These are phyloP conservation scores for Daldinia concentrica DNA, from an alignment of 495 filamentous ascomycete genomes.

Conservation along the genomic window DNA sequence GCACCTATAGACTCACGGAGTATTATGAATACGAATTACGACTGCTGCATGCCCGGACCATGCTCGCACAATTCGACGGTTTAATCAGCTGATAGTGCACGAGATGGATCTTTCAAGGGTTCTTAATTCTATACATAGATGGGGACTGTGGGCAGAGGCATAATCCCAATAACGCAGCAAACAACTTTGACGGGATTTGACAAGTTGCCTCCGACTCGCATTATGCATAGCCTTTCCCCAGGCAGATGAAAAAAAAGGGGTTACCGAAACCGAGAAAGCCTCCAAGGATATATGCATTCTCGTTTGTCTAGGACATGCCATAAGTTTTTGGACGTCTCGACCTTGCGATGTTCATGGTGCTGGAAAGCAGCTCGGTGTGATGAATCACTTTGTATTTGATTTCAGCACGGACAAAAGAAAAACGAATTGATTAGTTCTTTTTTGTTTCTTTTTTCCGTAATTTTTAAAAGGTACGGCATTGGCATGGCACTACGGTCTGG, in stretches of 20 bases:
- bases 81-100: conserved; percentile 13
- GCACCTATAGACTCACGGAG: conserved; percentile 46
- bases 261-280: conserved; percentile 4
- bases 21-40: conserved; percentile 49
- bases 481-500: conserved; percentile 33
- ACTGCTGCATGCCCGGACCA: conserved; percentile 30
- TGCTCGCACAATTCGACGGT: conserved; percentile 20
- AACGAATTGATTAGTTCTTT: conserved; percentile 26
- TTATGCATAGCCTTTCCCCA: conserved; percentile 16
- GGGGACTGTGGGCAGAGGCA: conserved; percentile 19
- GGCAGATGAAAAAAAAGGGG: conserved; percentile 20
- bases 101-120: conserved; percentile 24
- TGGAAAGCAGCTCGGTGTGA: conserved; percentile 28
- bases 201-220: conserved; percentile 24
- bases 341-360: conserved; percentile 31
- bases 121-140: conserved; percentile 29
- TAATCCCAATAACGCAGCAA: not conserved
- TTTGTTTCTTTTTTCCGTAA: conserved; percentile 9
- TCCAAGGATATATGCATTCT: conserved; percentile 43
- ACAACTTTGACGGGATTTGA: conserved; percentile 12
- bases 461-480: conserved; percentile 35
- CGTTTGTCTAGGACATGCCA: conserved; percentile 40
- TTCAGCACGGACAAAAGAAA: conserved; percentile 24
- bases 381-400: conserved; percentile 31
- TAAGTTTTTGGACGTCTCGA: conserved; percentile 20